Conservation (phyloP, 1,284 basidiomycete genomes). For the Puccinia coronata region DNA sequence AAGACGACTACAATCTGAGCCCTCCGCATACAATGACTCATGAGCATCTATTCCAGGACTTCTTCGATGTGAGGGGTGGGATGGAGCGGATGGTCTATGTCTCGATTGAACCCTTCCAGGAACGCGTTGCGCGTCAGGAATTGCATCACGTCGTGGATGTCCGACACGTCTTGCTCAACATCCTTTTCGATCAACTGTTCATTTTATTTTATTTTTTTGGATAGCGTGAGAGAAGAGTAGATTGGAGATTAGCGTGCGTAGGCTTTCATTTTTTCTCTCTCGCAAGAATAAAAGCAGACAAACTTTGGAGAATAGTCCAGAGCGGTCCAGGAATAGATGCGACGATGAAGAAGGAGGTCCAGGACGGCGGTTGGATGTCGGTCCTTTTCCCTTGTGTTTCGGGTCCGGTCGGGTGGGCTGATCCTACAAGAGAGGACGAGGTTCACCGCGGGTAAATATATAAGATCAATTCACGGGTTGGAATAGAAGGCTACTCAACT, state of each 20-base stretch:
- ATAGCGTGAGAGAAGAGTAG: neutral
- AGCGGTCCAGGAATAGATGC: constrained; percentile 1
- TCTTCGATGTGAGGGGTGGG: neutral
- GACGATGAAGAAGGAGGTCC: neutral
- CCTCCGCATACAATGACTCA: no score
- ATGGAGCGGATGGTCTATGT: constrained; percentile 7
- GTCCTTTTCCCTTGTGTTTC: neutral
- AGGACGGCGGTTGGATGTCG: neutral
- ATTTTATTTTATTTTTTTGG: neutral
- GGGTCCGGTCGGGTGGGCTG: neutral
- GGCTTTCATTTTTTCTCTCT: neutral
- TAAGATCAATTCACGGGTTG: neutral
- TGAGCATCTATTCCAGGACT: no score
- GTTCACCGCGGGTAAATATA: neutral
- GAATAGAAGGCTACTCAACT: neutral
- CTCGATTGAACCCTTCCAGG: neutral
- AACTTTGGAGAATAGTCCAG: constrained; percentile 30
- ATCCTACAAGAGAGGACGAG: neutral
- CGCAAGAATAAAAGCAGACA: neutral
- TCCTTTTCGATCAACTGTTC: constrained; percentile 39
- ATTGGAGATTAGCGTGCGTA: neutral
- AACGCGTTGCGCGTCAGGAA: constrained; percentile 25
- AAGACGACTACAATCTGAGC: no score
- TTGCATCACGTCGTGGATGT: constrained; percentile 12
- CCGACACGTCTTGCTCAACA: constrained; percentile 31